These are phyloP conservation scores for Leccinum pachyderme DNA, from an alignment of 1,284 basidiomycete genomes.

Conservation along the genomic window DNA sequence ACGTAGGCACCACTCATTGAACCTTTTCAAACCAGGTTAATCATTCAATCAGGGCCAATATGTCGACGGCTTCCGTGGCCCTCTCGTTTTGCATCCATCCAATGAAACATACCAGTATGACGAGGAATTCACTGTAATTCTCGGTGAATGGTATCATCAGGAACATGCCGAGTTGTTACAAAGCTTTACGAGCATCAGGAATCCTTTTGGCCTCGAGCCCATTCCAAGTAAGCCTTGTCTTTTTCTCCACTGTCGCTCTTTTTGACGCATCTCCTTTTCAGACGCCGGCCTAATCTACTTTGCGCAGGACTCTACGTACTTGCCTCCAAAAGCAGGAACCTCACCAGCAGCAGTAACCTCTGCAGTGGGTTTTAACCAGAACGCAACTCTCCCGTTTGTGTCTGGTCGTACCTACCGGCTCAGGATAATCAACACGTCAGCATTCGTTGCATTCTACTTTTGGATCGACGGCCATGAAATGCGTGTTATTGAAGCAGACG, in stretches of 20 bases:
- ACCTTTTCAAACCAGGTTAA: not conserved
- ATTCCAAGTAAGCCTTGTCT: slow-evolving; percentile 58
- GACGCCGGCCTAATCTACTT: slow-evolving; percentile 87
- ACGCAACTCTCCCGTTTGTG: slow-evolving; percentile 80
- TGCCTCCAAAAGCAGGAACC: slow-evolving; percentile 55
- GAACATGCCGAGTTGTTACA: slow-evolving; percentile 65
- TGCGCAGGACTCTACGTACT: slow-evolving; percentile 69
- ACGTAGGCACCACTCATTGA: slow-evolving; percentile 35
- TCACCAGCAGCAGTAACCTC: slow-evolving; percentile 47
- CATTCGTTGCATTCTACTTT: slow-evolving; percentile 76
- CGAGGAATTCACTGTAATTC: slow-evolving; percentile 85
- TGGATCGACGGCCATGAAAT: slow-evolving; percentile 93
- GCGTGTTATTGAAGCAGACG: slow-evolving; percentile 87
- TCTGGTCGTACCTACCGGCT: slow-evolving; percentile 79
- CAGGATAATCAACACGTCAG: slow-evolving; percentile 77
- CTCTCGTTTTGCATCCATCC: slow-evolving; percentile 71
- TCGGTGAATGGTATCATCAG: slow-evolving; percentile 86
- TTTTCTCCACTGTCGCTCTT: not conserved
- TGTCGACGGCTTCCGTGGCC: slow-evolving; percentile 80
- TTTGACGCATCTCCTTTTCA: slow-evolving; percentile 25
- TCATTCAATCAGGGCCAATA: slow-evolving; percentile 67
- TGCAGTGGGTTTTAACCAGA: slow-evolving; percentile 79
- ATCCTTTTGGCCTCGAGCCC: slow-evolving; percentile 86
- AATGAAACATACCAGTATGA: slow-evolving; percentile 76
- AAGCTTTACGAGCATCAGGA: slow-evolving; percentile 71